Evolutionary conservation across 352 stramenopile genomes (phyloP).

Genomic region (Globisporangium emineosum): DNA sequence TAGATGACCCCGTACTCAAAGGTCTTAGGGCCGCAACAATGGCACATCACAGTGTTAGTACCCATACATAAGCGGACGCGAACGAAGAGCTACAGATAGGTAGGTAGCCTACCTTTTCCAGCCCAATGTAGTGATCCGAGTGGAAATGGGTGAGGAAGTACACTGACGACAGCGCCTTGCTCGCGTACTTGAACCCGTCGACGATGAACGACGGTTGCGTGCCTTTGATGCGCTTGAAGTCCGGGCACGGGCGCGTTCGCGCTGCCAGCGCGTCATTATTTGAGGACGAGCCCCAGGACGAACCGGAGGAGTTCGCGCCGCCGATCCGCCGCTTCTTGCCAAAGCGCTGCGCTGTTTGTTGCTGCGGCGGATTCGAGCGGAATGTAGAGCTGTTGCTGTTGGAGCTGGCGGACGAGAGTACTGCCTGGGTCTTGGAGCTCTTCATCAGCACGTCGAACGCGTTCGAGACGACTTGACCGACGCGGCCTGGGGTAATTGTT

Average conservation of each 20-base stretch:
- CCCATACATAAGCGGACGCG: constrained; percentile 1
- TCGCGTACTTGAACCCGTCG: constrained; percentile 85
- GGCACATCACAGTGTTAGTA: neutral
- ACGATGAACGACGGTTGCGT: constrained; percentile 84
- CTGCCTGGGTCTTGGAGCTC: constrained; percentile 55
- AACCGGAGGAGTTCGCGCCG: constrained; percentile 10
- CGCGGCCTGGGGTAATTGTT: constrained; percentile 1
- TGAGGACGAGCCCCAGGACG: constrained; percentile 12
- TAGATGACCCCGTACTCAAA: constrained; percentile 95
- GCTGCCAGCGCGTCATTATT: neutral
- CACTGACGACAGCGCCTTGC: constrained; percentile 63
- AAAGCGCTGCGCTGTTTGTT: constrained; percentile 25
- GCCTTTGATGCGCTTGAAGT: constrained; percentile 78
- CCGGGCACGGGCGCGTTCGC: constrained; percentile 39
- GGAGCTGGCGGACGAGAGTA: constrained; percentile 21
- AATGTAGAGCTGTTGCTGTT: neutral
- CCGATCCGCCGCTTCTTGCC: constrained; percentile 22
- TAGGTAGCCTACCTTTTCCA: constrained; percentile 52
- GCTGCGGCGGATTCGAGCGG: neutral
- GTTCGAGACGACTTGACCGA: constrained; percentile 33
- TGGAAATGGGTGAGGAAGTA: constrained; percentile 99
- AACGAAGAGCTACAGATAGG: neutral
- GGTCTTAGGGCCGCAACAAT: constrained; percentile 19
- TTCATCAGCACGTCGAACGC: constrained; percentile 86
- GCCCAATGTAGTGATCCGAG: constrained; percentile 94